phyloP scores from a whole-genome alignment of 1,284 basidiomycete genomes.

The Fomes fomentarius region DNA sequence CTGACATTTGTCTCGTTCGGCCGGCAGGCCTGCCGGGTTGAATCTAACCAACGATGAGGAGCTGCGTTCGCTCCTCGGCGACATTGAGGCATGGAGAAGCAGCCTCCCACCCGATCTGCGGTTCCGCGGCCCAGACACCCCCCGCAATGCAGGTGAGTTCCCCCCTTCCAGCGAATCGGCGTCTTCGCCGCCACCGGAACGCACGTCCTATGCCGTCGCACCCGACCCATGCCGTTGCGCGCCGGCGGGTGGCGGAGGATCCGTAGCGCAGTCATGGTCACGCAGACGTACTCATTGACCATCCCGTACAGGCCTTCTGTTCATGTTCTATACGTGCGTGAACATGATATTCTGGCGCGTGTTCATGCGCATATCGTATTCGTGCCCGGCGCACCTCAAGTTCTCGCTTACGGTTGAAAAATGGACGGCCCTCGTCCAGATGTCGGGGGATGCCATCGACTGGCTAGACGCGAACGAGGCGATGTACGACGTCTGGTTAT shows the following conservation, averaged over 20 bases:
- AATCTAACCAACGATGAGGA: slow-evolving; percentile 81
- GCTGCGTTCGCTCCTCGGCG: slow-evolving; percentile 67
- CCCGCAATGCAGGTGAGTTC: slow-evolving; percentile 63
- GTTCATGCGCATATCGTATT: slow-evolving; percentile 93
- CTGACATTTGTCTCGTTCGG: slow-evolving; percentile 17
- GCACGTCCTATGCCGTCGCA: slow-evolving; percentile 6
- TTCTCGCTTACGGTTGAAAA: slow-evolving; percentile 80
- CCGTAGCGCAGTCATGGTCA: too few relatives aligned
- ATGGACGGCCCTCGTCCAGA: slow-evolving; percentile 74
- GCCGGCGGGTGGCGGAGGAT: slow-evolving; percentile 4
- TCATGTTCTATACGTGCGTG: slow-evolving; percentile 85
- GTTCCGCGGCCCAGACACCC: slow-evolving; percentile 71
- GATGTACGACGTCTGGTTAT: slow-evolving; percentile 85
- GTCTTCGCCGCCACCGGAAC: neutral
- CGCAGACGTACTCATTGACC: too few relatives aligned
- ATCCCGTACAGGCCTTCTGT: slow-evolving; percentile 67
- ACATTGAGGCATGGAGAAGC: slow-evolving; percentile 80
- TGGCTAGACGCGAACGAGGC: slow-evolving; percentile 87
- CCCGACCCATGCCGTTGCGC: slow-evolving; percentile 6
- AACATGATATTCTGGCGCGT: slow-evolving; percentile 92
- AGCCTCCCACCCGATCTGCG: slow-evolving; percentile 75
- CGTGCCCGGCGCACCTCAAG: slow-evolving; percentile 83
- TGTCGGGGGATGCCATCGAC: slow-evolving; percentile 83
- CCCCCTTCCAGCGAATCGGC: slow-evolving; percentile 1
- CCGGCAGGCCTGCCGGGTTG: slow-evolving; percentile 79